Base-by-base conservation (phyloP, 2,329 filamentous ascomycete species). In the Epichloe aotearoae region DNA sequence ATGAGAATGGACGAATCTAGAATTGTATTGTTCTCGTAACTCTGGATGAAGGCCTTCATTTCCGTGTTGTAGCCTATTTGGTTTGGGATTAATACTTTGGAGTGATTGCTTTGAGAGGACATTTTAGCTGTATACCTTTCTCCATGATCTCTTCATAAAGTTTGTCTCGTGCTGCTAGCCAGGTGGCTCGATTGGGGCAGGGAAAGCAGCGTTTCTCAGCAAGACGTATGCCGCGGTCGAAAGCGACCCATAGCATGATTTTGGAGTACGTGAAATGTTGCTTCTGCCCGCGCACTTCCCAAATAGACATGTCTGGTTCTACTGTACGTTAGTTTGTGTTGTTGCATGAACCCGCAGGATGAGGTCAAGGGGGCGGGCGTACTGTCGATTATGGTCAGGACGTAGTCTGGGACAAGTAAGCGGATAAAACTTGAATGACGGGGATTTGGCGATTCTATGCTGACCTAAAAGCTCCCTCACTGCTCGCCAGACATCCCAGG, bases 181-280 rank as follows among this genome's bases (percentile, higher is more conserved):
- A 90, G 47, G 77, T 74, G 40, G 63, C 64, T 3, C 84, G 75
- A 58, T 84, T 83, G 2, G 84, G 85, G 54, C 86, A 89, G 0
- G 86, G 85, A 20, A 90, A 76, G 58, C 82, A 84, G 50, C 86
- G 73, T 66, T 88, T 90, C 17, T 89, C 84, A 4, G 83, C 74
- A 1, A 89, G 75, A 2, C 86, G 83, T 12, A 89, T 68, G 10
- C 82, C 85, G 5, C 85, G 80, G 62, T 90, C 86, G 55, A 90
- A 80, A 17, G 85, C 84, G 3, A 90, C 86, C 86, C 85, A 90
- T 20, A 90, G 74, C 82, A 89, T 86, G 55, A 90, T 75, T 62
- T 89, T 87, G n/a, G 82, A 86, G 66, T 89, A 90, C 14, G 83
- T 79, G 57, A 88, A 90, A 60, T 88, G 79, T 64, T 88, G 84